Evolutionary conservation across 345 rosid species (phyloP), one percentile per base, ranked within the genome.

Genomic region (Physaria fendleri): DNA sequence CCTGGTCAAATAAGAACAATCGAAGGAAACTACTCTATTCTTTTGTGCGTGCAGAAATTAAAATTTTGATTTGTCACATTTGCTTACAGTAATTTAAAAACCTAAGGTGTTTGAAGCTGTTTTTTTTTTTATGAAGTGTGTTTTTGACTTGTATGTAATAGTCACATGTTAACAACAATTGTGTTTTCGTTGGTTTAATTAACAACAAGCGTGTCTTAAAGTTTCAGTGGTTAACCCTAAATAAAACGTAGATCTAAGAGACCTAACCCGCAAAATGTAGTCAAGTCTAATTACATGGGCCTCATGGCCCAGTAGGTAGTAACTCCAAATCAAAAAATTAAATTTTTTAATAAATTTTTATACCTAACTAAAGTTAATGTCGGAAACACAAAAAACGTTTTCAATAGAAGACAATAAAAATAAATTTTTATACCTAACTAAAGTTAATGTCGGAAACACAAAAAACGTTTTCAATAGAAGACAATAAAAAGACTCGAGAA

Each of bases 1-100:
- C 49, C 38, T 56, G 41, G 63, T 46, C 49, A 45, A 34, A 54
- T 65, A 43, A 13, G 56, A 24, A 18, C 28, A 5, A 42, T 43
- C n/a, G 50, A 42, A n/a, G n/a, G 4, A 12, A 40, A 21, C 25
- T 25, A 9, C 12, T 59, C 8, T 29, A 7, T 28, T 28, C 7
- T 5, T 11, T 9, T 29, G 10, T 12, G 3, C 14, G 14, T 4
- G n/a, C 25, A 15, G 9, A 41, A 64, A 54, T 51, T 51, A 49
- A 23, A 45, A 47, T 34, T 54, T 65, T 7, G 47, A n/a, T 42
- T 32, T 51, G 50, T 6, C 14, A 42, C 4, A 22, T 64, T 50
- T 53, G 52, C 44, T 52, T 32, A 12, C 10, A 21, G 38, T n/a
- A n/a, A n/a, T n/a, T n/a, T 17, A 12, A 33, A 27, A 49, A 53